Base-by-base conservation (phyloP, 805 yeast genomes). In the Zygotorulaspora chibaensis region DNA sequence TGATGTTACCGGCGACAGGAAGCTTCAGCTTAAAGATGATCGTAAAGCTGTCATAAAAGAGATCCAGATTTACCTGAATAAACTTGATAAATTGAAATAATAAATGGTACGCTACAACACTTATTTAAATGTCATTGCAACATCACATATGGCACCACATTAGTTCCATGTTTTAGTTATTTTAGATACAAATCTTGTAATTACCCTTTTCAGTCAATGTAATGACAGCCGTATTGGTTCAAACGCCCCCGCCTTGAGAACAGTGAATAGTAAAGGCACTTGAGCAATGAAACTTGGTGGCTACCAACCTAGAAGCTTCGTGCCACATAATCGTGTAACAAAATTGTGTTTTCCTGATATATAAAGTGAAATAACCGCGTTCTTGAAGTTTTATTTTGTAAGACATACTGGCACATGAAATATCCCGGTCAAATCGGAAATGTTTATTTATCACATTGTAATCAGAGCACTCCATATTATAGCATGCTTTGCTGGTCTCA, bases 41-140 rank as follows among this genome's bases (percentile, higher is more conserved):
- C 73, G 95, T 53, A 84, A 80, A 58, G 72, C 70, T 42, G 74
- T 76, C 8, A 80, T 86, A 53, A 80, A 75, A 54, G 65, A 70
- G 38, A 75, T 85, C 42, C 93, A 85, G 64, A 68, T 65, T 33
- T 77, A 75, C 54, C 78, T 80, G 59, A 76, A 73, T 53, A 67
- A 75, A 50, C 68, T 83, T 44, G 90, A 83, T 57, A 45, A 51
- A 23, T 41, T 59, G 39, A 48, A 47, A 25, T 48, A 43, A 40
- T 26, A 23, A 35, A 26, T 33, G 36, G 9, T 29, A 16, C 20
- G 15, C 17, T 11, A 28, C 34, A 35, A 9, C 15, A 4, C 15
- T 6, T 29, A 8, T 3, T 12, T 13, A 8, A 9, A 29, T 8
- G 8, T 12, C 6, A 29, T 12, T 29, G 33, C 8, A 13, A 9